Conservation (phyloP, 208 protist species). For the Leishmania gerbilli region DNA sequence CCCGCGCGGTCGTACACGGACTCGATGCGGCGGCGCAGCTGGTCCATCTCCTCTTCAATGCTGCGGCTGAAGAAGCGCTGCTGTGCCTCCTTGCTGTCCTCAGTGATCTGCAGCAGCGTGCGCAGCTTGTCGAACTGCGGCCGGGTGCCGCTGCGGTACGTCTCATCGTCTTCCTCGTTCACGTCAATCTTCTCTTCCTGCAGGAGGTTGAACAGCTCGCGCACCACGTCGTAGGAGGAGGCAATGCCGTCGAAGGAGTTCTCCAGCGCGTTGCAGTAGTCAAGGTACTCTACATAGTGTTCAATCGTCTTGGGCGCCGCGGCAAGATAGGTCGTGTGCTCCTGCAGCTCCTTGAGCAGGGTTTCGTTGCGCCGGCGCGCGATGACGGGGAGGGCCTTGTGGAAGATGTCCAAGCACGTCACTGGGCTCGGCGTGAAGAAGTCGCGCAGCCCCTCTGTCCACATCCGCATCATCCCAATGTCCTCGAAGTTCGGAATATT, state of each 20-base stretch:
- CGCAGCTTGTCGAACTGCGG: slow-evolving; percentile 94
- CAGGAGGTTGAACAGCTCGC: slow-evolving; percentile 88
- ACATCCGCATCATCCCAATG: slow-evolving; percentile 89
- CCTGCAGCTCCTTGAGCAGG: slow-evolving; percentile 87
- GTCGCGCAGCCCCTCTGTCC: slow-evolving; percentile 84
- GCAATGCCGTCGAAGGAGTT: slow-evolving; percentile 77
- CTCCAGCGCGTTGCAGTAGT: slow-evolving; percentile 84
- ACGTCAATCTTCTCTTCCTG: slow-evolving; percentile 90
- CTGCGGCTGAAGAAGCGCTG: slow-evolving; percentile 91
- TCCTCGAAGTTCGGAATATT: slow-evolving; percentile 87
- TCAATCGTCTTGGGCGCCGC: slow-evolving; percentile 88
- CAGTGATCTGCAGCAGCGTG: slow-evolving; percentile 83
- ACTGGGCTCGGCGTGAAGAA: slow-evolving; percentile 92
- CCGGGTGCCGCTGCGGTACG: slow-evolving; percentile 89
- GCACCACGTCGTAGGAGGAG: slow-evolving; percentile 89
- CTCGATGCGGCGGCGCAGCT: slow-evolving; percentile 87
- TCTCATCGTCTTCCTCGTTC: slow-evolving; percentile 89
- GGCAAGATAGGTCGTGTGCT: slow-evolving; percentile 80
- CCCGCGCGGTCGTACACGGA: slow-evolving; percentile 85
- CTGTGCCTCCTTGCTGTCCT: slow-evolving; percentile 90
- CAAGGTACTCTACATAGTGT: slow-evolving; percentile 92
- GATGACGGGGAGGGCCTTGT: slow-evolving; percentile 92
- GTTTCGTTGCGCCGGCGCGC: slow-evolving; percentile 86
- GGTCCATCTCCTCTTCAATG: slow-evolving; percentile 93
- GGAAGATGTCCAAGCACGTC: slow-evolving; percentile 83